Base-by-base conservation (phyloP, 2,329 filamentous ascomycete species). In the Xylaria sp. region DNA sequence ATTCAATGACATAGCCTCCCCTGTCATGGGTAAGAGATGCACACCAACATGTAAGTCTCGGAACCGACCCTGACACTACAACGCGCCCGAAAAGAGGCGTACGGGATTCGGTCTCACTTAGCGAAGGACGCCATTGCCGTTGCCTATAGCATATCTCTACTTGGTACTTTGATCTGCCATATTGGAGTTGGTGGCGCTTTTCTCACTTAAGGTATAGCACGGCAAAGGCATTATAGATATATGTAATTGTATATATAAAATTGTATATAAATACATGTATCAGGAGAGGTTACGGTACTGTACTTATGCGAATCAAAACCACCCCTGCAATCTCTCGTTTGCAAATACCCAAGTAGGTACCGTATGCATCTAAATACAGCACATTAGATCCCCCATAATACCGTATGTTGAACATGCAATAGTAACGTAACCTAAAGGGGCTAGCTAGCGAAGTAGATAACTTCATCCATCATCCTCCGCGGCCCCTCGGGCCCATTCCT, bases 351-450 rank as follows among this genome's bases (percentile, higher is more conserved):
- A 37, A 37, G 34, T 37, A 37, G 34, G 25, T 62, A 54, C 23
- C 50, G 62, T 37, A 48, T 34, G 31, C 61, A 9, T 55, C 66
- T 57, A 69, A 58, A 55, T 63, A 69, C 52, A 65, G 66, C 63
- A 57, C 50, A 37, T 54, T 12, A 56, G 37, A 69, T 63, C 58
- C 51, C 61, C 46, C 52, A 28, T 48, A 52, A 25, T 34, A 12
- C 12, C n/a, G 44, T 60, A 54, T 60, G 55, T 50, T 31, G 34
- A 39, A 39, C 63, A 44, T 65, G 54, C 63, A 20, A 59, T 65
- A 66, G 25, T n/a, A 48, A 12, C 20, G 58, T 44, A 50, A 48
- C 57, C 44, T 13, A n/a, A 56, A 65, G 44, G 15, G 18, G 25
- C 37, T 44, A 63, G 23, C 5, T 31, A 60, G 15, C 10, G 15